Evolutionary conservation across 495 filamentous ascomycete genomes (phyloP), one percentile per base, ranked within the genome.

Genomic region (Penicillium herquei): DNA sequence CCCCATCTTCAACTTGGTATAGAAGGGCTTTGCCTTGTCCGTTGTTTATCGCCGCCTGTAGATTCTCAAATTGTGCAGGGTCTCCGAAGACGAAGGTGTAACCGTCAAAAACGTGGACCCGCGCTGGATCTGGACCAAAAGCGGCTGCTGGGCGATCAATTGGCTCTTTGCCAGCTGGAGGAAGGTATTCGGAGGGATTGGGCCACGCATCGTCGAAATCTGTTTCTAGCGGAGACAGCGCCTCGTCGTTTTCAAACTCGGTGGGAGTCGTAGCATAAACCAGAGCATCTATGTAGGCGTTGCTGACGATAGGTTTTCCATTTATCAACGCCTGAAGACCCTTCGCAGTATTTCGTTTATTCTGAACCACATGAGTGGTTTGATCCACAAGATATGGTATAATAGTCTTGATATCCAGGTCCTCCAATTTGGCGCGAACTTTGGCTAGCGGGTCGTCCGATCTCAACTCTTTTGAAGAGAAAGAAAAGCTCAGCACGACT

Each of bases 21-120:
- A 86, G 66, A 8, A 96, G 66, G 14, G 90, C 85, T 66, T 97
- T 98, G 11, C 94, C 94, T 55, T 85, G 83, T 0, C 90, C 94
- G 53, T 85, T 84, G 2, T 82, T 87, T 49, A 98, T 89, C 0
- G 87, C 81, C 0, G 81, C 79, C 16, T 87, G 75, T 2, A 98
- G 72, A 61, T 81, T 89, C 2, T 92, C 84, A 65, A 86, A 92
- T 62, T 98, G 95, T n/a, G 70, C 71, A 39, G 78, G 64, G 51
- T 93, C 86, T 33, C 90, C 88, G 56, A 98, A 96, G 16, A 98
- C 77, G 65, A 98, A 96, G 0, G 86, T 92, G 54, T 90, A 94
- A 16, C 88, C 90, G 30, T 90, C 84, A 57, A 98, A 97, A 8
- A 98, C 72, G 40, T 85, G 85, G 12, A 77, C 68, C 14, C 94